These are phyloP conservation scores for Boechera divaricarpa DNA, from an alignment of 345 rosid genomes.

Conservation along the genomic window DNA sequence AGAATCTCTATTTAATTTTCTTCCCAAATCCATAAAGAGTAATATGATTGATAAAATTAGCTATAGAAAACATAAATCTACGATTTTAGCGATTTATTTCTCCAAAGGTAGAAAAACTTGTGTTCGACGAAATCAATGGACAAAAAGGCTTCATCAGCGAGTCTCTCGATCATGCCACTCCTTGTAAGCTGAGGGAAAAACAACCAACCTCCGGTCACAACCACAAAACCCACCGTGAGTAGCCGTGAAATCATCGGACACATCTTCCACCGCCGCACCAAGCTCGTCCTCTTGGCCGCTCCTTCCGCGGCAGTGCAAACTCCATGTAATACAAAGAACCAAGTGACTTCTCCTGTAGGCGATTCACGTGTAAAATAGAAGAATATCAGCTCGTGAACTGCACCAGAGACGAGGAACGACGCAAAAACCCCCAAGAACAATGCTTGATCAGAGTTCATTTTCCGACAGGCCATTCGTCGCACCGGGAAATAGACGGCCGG, in stretches of 20 bases:
- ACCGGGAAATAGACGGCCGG: constrained; percentile 52
- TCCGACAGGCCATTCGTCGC: neutral
- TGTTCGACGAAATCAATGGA: constrained; percentile 14
- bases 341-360: constrained; percentile 50
- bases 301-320: constrained; percentile 45
- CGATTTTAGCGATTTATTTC: neutral
- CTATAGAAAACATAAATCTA: neutral
- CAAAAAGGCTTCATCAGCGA: constrained; percentile 31
- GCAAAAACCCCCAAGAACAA: constrained; percentile 28
- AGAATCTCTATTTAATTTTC: neutral
- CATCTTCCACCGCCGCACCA: constrained; percentile 26
- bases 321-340: constrained; percentile 52
- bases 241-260: constrained; percentile 34
- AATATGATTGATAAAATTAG: neutral
- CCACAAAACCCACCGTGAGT: constrained; percentile 49
- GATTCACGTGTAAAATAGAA: constrained; percentile 27
- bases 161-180: constrained; percentile 21
- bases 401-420: constrained; percentile 45
- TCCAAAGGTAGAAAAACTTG: neutral
- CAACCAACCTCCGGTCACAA: constrained; percentile 48
- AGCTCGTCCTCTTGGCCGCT: constrained; percentile 15
- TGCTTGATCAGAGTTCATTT: constrained; percentile 12
- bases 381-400: constrained; percentile 47
- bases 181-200: constrained; percentile 50
- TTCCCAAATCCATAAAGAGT: neutral